Evolutionary conservation across 768 basidiomycete genomes (phyloP).

Genomic region (Pisolithus microcarpus): DNA sequence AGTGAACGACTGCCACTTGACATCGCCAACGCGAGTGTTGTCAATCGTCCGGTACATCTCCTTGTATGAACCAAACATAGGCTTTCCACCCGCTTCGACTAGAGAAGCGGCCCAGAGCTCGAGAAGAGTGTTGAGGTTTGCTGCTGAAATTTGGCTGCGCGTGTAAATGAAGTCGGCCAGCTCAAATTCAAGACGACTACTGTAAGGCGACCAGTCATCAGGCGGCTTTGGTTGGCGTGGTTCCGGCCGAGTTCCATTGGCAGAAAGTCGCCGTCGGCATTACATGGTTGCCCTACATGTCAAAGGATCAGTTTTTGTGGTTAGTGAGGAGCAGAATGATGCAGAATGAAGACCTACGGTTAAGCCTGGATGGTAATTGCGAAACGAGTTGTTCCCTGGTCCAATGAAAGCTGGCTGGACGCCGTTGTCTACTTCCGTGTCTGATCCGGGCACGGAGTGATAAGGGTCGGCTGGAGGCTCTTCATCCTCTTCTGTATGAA

Average conservation of each 20-base stretch:
- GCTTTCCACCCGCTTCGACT: not conserved
- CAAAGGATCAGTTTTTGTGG: not conserved
- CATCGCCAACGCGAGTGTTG: not conserved
- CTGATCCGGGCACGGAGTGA: no score
- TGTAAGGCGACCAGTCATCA: no score
- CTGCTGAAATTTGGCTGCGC: no score
- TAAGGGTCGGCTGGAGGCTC: no score
- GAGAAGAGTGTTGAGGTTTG: not conserved
- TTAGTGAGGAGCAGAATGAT: not conserved
- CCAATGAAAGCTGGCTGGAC: no score
- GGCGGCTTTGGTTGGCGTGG: no score
- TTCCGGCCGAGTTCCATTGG: no score
- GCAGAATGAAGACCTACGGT: not conserved
- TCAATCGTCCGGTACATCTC: not conserved
- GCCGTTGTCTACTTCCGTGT: no score
- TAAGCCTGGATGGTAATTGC: no score
- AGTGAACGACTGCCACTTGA: not conserved
- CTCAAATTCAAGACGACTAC: not conserved
- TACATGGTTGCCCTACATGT: not conserved
- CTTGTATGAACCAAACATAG: not conserved
- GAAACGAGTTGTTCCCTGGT: no score
- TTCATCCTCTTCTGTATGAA: no score
- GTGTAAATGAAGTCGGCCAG: not conserved
- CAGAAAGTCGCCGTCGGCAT: no score
- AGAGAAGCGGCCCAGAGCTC: not conserved